Evolutionary conservation across 306 rosid genomes (phyloP).

Genomic region (Benincasa hispida): DNA sequence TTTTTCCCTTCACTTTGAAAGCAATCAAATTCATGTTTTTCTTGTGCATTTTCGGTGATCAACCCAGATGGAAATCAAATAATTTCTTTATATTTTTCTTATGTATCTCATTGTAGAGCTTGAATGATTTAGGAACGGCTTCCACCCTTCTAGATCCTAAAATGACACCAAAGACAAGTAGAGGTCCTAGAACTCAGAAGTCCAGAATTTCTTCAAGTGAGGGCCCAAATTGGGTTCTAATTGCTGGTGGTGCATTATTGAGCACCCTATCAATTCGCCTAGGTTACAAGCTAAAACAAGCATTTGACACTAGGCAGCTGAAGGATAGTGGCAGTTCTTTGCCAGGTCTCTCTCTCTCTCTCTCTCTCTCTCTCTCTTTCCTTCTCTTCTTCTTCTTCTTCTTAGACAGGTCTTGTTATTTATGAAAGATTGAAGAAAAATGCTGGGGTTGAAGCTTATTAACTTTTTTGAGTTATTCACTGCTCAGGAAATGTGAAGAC

Average conservation of each 20-base stretch:
- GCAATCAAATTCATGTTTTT: not conserved
- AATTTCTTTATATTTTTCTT: not conserved
- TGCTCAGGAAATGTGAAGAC: constrained; percentile 51
- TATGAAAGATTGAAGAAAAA: not conserved
- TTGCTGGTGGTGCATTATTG: constrained; percentile 87
- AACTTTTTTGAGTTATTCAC: constrained; percentile 11
- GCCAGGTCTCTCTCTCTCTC: too few relatives aligned
- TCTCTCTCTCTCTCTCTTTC: too few relatives aligned
- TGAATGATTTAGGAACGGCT: constrained; percentile 25
- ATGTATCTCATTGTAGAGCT: constrained; percentile 8
- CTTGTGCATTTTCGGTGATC: constrained; percentile 16
- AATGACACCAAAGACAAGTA: constrained; percentile 55
- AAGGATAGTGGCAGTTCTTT: constrained; percentile 28
- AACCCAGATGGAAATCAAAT: not conserved
- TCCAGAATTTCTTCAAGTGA: constrained; percentile 30
- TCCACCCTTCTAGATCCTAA: constrained; percentile 22
- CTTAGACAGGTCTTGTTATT: constrained; percentile 15
- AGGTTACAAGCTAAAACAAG: constrained; percentile 85
- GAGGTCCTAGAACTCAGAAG: constrained; percentile 46
- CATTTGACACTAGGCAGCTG: constrained; percentile 51
- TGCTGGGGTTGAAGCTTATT: not conserved
- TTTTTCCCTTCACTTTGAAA: too few relatives aligned
- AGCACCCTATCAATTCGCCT: constrained; percentile 74
- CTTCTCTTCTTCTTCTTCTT: too few relatives aligned
- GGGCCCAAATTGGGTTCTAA: constrained; percentile 74